These are phyloP conservation scores for Ceratobasidium sp. DNA, from an alignment of 1,284 basidiomycete genomes.

Conservation along the genomic window DNA sequence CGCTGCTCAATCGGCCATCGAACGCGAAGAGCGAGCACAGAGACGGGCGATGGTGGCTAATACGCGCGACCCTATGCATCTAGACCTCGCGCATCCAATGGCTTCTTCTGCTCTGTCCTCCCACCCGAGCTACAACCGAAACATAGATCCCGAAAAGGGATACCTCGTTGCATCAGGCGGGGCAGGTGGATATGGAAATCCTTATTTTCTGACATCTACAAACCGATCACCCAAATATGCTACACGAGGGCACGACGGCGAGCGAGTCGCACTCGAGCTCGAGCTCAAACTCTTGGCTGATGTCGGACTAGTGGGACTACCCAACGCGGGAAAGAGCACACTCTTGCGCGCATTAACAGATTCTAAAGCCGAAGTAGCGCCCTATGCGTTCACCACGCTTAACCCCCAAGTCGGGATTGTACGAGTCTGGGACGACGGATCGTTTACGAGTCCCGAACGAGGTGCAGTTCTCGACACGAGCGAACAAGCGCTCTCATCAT, in stretches of 20 bases:
- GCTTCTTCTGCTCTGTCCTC: conserved; percentile 54
- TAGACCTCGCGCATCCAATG: conserved; percentile 59
- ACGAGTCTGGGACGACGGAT: conserved; percentile 81
- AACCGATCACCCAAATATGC: conserved; percentile 84
- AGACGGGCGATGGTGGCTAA: conserved; percentile 52
- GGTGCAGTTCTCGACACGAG: conserved; percentile 74
- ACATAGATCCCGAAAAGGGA: conserved; percentile 50
- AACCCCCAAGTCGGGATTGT: conserved; percentile 96
- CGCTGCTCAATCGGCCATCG: conserved; percentile 72
- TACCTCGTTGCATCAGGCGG: conserved; percentile 84
- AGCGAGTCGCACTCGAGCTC: conserved; percentile 82
- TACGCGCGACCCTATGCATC: conserved; percentile 51
- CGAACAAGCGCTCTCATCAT: conserved; percentile 40
- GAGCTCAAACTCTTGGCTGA: conserved; percentile 96
- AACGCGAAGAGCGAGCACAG: conserved; percentile 66
- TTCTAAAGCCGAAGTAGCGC: conserved; percentile 86
- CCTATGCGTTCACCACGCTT: conserved; percentile 93
- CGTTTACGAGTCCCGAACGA: conserved; percentile 67
- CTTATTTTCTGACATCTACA: conserved; percentile 73
- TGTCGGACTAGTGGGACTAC: conserved; percentile 93
- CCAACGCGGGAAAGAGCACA: conserved; percentile 92
- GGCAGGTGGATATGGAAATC: conserved; percentile 87
- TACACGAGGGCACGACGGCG: conserved; percentile 80
- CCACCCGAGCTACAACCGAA: conserved; percentile 43
- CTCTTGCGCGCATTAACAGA: conserved; percentile 89